Percentiles rank a stretch among this genome's conserved stretches.
Conservation (phyloP, 1,284 basidiomycete genomes). For the Trichosporon sp. region DNA sequence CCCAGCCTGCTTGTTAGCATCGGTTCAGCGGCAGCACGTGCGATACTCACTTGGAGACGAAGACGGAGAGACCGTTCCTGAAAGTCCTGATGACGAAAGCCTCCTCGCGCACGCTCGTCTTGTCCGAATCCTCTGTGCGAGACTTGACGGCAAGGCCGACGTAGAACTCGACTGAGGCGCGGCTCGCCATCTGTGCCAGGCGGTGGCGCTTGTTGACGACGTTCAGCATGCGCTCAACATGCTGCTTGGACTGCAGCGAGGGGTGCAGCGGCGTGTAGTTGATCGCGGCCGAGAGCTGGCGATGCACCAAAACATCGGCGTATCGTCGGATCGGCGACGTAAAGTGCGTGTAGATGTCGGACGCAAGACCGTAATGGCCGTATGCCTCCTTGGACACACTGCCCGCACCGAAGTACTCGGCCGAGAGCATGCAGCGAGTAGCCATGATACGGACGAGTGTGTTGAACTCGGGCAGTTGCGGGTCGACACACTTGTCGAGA, state of each 20-base stretch:
- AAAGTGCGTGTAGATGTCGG: conserved; percentile 96
- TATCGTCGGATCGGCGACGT: conserved; percentile 89
- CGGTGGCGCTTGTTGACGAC: conserved; percentile 87
- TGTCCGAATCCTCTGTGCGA: conserved; percentile 54
- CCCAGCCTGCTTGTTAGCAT: conserved; percentile 61
- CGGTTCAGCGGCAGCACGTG: background rate
- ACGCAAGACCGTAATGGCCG: conserved; percentile 94
- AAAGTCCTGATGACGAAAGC: conserved; percentile 95
- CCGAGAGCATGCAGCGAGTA: conserved; percentile 95
- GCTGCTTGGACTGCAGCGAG: conserved; percentile 77
- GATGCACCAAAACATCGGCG: conserved; percentile 92
- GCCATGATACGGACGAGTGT: conserved; percentile 99
- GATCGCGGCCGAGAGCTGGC: conserved; percentile 89
- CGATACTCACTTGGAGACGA: conserved; percentile 74
- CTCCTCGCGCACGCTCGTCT: conserved; percentile 58
- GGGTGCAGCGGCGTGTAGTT: conserved; percentile 77
- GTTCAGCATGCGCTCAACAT: conserved; percentile 81
- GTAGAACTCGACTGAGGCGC: conserved; percentile 96
- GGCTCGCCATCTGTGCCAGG: conserved; percentile 93
- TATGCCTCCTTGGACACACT: conserved; percentile 89
- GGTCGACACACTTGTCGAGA: conserved; percentile 80
- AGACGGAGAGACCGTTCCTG: conserved; percentile 91
- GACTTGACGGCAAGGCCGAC: conserved; percentile 86
- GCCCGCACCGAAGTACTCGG: conserved; percentile 97
- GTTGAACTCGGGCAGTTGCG: conserved; percentile 81